These are phyloP conservation scores for Colletotrichum lindemuthianum DNA, from an alignment of 2,329 filamentous ascomycete genomes.

Conservation along the genomic window DNA sequence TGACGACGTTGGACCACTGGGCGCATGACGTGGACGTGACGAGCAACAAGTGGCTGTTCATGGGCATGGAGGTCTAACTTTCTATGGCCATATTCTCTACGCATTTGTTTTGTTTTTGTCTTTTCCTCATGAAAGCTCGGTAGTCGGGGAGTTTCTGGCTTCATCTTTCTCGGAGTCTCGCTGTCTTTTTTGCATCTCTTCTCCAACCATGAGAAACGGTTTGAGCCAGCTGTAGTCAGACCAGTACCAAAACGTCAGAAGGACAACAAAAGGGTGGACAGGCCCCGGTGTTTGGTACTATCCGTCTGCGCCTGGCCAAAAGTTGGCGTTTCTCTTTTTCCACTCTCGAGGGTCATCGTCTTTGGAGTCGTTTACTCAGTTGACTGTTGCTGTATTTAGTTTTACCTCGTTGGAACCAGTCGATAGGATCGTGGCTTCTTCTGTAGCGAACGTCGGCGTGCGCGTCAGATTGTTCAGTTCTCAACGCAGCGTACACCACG, in stretches of 20 bases:
- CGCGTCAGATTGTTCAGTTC: conserved; percentile 15
- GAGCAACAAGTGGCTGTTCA: conserved; percentile 84
- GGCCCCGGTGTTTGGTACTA: conserved; percentile 19
- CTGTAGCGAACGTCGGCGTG: conserved; percentile 17
- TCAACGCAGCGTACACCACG: conserved; percentile 8
- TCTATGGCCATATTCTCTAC: not conserved
- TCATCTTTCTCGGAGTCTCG: not conserved
- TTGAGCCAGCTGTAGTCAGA: conserved; percentile 9
- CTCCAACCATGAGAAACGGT: conserved; percentile 2
- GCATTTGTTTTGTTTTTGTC: conserved; percentile 17
- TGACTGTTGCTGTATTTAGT: not conserved
- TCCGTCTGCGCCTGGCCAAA: conserved; percentile 22
- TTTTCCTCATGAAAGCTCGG: conserved; percentile 24
- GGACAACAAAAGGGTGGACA: not conserved
- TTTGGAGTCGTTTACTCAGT: not conserved
- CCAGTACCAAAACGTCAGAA: conserved; percentile 15
- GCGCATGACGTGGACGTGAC: conserved; percentile 70
- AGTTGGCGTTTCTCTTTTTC: not conserved
- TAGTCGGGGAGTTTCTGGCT: conserved; percentile 28
- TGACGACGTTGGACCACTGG: conserved; percentile 84
- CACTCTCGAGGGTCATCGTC: not conserved
- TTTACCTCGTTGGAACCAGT: not conserved
- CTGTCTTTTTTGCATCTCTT: conserved; percentile 17
- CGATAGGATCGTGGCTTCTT: too few relatives aligned
- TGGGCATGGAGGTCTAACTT: conserved; percentile 83